Conservation (phyloP, 345 rosid genomes). For the Durio zibethinus region DNA sequence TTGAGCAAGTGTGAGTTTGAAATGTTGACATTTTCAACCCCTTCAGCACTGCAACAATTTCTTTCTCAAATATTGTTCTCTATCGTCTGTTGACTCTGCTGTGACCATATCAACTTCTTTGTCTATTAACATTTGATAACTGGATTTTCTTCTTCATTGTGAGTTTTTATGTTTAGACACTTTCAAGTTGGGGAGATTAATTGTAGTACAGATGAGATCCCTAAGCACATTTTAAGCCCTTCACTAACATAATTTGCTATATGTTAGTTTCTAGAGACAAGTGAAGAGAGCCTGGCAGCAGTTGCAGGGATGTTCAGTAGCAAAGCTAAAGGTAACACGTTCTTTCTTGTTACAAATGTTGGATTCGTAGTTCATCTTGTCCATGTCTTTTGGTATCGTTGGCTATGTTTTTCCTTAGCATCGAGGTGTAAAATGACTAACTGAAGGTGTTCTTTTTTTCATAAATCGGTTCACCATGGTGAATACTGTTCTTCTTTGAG, state of each 20-base stretch:
- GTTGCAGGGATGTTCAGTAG: conserved; percentile 99
- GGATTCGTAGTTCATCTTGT: conserved; percentile 1
- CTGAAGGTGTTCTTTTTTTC: background rate
- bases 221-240: background rate
- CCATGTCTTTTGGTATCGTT: background rate
- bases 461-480: background rate
- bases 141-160: background rate
- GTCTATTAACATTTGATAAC: background rate
- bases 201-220: background rate
- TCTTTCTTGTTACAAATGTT: conserved; percentile 5
- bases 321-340: conserved; percentile 90
- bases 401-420: background rate
- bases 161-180: conserved; percentile 8
- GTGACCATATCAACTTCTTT: background rate
- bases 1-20: background rate
- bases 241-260: conserved; percentile 20
- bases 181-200: background rate
- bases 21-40: background rate
- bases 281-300: conserved; percentile 93
- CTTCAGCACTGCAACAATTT: background rate
- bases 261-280: conserved; percentile 81
- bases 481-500: background rate
- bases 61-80: background rate
- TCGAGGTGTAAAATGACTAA: background rate
- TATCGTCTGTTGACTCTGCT: background rate